Evolutionary conservation across 2,329 filamentous ascomycete genomes (phyloP), one percentile per base, ranked within the genome.

Genomic region (Trichoderma guizhouense): DNA sequence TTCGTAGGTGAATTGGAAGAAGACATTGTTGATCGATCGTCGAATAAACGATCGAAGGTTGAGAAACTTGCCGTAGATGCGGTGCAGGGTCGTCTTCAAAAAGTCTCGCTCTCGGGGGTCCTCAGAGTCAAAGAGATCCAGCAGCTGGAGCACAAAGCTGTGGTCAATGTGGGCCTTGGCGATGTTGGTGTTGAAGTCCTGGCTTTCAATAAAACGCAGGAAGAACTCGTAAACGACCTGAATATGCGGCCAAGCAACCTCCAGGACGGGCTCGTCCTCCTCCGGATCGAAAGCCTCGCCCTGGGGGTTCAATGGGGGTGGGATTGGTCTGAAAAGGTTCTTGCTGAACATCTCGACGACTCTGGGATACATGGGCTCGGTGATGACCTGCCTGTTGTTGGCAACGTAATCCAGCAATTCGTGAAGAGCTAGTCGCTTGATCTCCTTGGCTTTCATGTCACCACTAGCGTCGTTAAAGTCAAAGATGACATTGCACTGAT

Each of bases 171-270:
- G 98, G 74, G 95, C 93, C 85, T 99, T 99, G 76, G 96, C 96
- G 78, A 98, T 98, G 83, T 99, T 99, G 76, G 96, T 99, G 86
- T 98, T 99, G 88, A 99, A 99, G 82, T 99, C 96, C 81, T 98
- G 96, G 83, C 96, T 98, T 83, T 99, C 96, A 77, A 99, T 99
- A 83, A 99, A 99, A 73, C 96, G 90, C 74, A 99, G 86, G 86
- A 99, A 99, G 86, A 99, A 99, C 83, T 99, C 96, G 83, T 99
- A 99, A 53, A 99, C 96, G 71, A 99, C 96, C 83, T 99, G 96
- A 73, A 99, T 99, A 81, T 99, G 96, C 8, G 96, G 96, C 96
- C 96, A 99, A 6, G 96, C 96, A 43, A 99, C 96, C 84, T 99
- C 96, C 72, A 99, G 87, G 39, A 99, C 96, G 1, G 96, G 96